These are phyloP conservation scores for Stephanodiscus minutulus DNA, from an alignment of 108 stramenopile species.

Conservation along the genomic window DNA sequence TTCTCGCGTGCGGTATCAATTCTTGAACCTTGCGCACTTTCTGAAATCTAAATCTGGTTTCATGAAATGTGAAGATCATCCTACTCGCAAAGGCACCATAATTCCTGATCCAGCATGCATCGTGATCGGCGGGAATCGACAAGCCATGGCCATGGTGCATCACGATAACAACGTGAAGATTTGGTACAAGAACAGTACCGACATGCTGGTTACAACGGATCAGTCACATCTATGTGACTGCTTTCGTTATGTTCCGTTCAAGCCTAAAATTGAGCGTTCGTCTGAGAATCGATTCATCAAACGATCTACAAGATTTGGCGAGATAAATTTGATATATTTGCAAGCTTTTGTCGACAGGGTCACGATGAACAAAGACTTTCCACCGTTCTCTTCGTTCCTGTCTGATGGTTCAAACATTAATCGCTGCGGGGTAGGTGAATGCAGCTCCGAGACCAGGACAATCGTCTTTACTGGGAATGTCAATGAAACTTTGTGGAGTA, in stretches of 20 bases:
- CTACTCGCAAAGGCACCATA: too few relatives aligned
- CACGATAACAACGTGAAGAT: too few relatives aligned
- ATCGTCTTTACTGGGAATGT: conserved; percentile 10
- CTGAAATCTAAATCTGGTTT: neutral
- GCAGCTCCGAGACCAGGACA: neutral
- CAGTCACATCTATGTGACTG: conserved; percentile 21
- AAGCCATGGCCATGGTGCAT: too few relatives aligned
- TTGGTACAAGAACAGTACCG: too few relatives aligned
- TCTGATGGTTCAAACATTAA: neutral
- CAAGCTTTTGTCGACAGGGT: conserved; percentile 1
- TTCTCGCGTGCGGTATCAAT: conserved; percentile 29
- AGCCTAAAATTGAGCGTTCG: too few relatives aligned
- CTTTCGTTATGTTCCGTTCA: too few relatives aligned
- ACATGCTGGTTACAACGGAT: neutral
- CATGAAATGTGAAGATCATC: too few relatives aligned
- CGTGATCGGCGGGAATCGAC: too few relatives aligned
- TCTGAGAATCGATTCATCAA: conserved; percentile 24
- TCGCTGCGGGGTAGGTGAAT: neutral
- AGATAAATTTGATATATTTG: conserved; percentile 20
- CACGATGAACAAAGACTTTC: conserved; percentile 5
- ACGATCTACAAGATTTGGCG: conserved; percentile 17
- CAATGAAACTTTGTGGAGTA: conserved; percentile 1
- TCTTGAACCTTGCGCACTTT: conserved; percentile 6
- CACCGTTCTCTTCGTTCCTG: neutral
- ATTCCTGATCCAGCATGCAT: too few relatives aligned